Evolutionary conservation across 495 filamentous ascomycete genomes (phyloP), one percentile per base, ranked within the genome.

Genomic region (Trichocladium uniseriatum): DNA sequence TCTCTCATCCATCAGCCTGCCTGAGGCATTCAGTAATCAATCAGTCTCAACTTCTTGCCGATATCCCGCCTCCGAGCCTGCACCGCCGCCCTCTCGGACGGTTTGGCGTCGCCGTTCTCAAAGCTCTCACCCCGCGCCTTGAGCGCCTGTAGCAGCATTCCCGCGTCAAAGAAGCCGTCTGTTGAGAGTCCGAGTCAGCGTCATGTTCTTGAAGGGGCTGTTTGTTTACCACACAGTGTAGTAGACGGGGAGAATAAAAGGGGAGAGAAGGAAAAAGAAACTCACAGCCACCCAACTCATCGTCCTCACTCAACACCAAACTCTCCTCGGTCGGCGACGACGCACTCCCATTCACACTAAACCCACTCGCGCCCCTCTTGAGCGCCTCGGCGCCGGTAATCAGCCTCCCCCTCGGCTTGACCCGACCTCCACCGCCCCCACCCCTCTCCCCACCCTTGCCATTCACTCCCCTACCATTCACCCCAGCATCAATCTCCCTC

Each of bases 81-180:
- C 35, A 66, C 69, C 9, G 69, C 70, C 36, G 72, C 68, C 42
- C 75, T 60, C 53, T 77, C 74, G 15, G 65, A 65, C 11, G 68
- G 56, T 51, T 71, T 70, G 37, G 68, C 49, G 46, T 71, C 65
- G 43, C 62, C 65, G 11, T 67, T 60, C 39, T 75, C 70, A 19
- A 67, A 48, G 27, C 56, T 57, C 55, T 72, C 67, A 35, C 61
- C 59, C 20, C 76, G 60, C 14, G 73, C 83, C 63, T 89, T 90
- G 22, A 95, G 78, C 9, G 88, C 89, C 64, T 91, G 86, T 7
- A 91, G 74, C 6, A 95, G 77, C 87, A 94, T 91, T 28, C 89
- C 89, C 2, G 89, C 87, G 68, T 95, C 89, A 68, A 95, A 95
- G 75, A 95, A 95, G 32, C 89, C 89, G 73, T 95, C 89, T 95